Evolutionary conservation across 2,329 filamentous ascomycete genomes (phyloP).

Genomic region (Alternaria brassicae): DNA sequence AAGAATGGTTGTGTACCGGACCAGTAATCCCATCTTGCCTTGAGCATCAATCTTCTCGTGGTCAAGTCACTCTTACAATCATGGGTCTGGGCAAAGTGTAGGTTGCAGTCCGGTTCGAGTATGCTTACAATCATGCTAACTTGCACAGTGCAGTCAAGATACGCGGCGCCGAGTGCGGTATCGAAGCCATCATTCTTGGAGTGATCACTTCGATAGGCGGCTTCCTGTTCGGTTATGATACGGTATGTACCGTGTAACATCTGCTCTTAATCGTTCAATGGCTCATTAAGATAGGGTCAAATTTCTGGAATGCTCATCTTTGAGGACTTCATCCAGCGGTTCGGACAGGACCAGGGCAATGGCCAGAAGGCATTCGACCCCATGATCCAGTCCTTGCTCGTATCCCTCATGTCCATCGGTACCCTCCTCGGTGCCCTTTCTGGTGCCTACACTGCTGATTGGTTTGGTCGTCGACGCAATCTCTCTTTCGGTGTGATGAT

Average conservation of each 20-base stretch:
- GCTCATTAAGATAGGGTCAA: constrained; percentile 32
- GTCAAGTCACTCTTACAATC: constrained; percentile 14
- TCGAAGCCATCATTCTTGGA: constrained; percentile 60
- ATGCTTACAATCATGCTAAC: constrained; percentile 11
- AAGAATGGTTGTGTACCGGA: constrained; percentile 14
- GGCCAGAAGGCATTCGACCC: constrained; percentile 51
- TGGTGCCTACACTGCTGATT: constrained; percentile 61
- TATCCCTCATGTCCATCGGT: constrained; percentile 49
- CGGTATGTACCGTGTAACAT: constrained; percentile 44
- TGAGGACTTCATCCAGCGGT: constrained; percentile 63
- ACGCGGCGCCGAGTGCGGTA: constrained; percentile 43
- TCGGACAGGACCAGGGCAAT: constrained; percentile 56
- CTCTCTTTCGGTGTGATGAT: constrained; percentile 58
- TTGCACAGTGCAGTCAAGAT: constrained; percentile 34
- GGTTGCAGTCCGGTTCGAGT: constrained; percentile 1
- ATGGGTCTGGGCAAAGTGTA: constrained; percentile 39
- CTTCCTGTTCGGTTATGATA: constrained; percentile 70
- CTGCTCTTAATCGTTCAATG: neutral
- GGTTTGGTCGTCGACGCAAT: constrained; percentile 56
- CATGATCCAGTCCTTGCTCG: constrained; percentile 54
- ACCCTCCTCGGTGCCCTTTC: constrained; percentile 53
- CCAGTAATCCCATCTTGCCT: constrained; percentile 8
- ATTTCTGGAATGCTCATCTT: constrained; percentile 52
- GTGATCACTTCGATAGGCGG: constrained; percentile 65
- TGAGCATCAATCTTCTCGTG: constrained; percentile 1